phyloP scores from a whole-genome alignment of 257 asterid species.

The Solanum sparsipilum region DNA sequence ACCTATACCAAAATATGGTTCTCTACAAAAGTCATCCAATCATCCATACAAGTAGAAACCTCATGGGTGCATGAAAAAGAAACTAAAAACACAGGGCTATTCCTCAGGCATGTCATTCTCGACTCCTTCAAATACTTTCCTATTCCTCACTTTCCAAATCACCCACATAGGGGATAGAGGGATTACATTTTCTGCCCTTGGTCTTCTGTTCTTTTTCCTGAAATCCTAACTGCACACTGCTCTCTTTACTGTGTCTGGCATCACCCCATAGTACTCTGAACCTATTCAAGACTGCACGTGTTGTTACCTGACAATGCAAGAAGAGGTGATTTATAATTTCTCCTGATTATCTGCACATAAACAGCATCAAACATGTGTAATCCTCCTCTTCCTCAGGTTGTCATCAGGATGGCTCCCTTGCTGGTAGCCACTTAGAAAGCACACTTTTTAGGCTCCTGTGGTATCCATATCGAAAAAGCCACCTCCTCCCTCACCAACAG shows the following conservation, averaged over 20 bases:
- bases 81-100: not conserved
- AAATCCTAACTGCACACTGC: not conserved
- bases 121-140: not conserved
- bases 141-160: not conserved
- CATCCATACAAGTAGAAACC: not conserved
- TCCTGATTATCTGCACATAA: not conserved
- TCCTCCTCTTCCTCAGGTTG: not conserved
- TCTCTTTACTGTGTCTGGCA: not conserved
- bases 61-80: not conserved
- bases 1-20: not conserved
- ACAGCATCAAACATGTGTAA: not conserved
- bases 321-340: not conserved
- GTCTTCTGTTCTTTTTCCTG: not conserved
- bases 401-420: not conserved
- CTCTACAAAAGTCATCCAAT: not conserved
- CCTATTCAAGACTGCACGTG: not conserved
- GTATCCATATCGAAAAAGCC: not conserved
- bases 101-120: not conserved
- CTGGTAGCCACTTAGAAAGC: not conserved
- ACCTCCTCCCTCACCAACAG: not conserved
- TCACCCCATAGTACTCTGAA: not conserved
- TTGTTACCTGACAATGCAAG: not conserved
- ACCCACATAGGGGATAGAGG: not conserved
- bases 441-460: not conserved
- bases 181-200: not conserved